Base-by-base conservation (phyloP, 768 basidiomycete species). In the Tephrocybe sp. region DNA sequence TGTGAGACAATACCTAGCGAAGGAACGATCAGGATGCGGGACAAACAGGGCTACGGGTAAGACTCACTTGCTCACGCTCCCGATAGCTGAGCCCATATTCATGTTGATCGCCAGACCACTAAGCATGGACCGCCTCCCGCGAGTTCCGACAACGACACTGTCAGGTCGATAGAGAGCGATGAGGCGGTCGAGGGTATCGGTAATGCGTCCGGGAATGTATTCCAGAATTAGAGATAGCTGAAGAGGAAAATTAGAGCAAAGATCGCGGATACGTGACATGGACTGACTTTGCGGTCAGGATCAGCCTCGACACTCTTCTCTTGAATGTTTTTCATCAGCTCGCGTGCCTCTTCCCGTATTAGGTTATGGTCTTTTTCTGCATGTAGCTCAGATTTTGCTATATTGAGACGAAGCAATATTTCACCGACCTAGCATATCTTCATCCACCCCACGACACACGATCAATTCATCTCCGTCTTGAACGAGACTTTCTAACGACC, bases 401-500 rank as follows among this genome's bases (percentile, higher is more conserved):
- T 18, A 25, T 25, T 18, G 12, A 21, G 42, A 18, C 4, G 28
- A 20, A 36, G n/a, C n/a, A 38, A 58, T 4, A 43, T 36, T 6
- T 10, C 42, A 36, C n/a, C n/a, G 32, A 25, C 91, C 87, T 23
- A 92, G 70, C 28, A 87, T 89, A 30, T 93, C 94, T 54, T 89
- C 81, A 55, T 96, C 93, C 12, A 96, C 81, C 0, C 96, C 96
- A 32, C 96, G 75, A 51, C 91, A 90, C 8, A 98, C 88, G 50
- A 99, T 85, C 18, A 98, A 72, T 69, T 98, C 96, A 65, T 98
- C 96, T 1, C 91, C 90, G 50, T 91, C 88, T 66, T 90, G 87
- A 7, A 87, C 83, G 10, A 99, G 76, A 28, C 80, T 78, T 59
- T 92, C 89, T 24, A 98, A 76, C n/a, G 83, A 76, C 96, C 96